Base-by-base conservation (phyloP, 2,329 filamentous ascomycete species). In the Fusarium pseudocircinatum region DNA sequence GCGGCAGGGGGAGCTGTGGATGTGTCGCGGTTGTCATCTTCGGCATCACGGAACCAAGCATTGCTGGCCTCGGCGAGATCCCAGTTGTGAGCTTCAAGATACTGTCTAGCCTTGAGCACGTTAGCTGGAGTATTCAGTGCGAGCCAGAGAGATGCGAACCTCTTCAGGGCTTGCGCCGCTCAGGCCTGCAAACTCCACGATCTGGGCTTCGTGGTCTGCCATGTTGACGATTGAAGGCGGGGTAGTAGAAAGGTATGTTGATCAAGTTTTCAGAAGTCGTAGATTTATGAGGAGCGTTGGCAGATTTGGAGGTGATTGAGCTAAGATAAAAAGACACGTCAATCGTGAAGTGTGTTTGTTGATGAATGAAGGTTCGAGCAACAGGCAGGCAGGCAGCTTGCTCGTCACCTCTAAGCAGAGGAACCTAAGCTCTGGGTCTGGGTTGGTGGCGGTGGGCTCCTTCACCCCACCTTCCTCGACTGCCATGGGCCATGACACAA, bases 41-140 rank as follows among this genome's bases (percentile, higher is more conserved):
- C 76, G 32, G 69, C 76, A 37, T 77, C 85, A 68, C 86, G 85
- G 78, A 89, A 94, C 83, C 87, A 93, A 57, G 89, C 87, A 36
- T 89, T 86, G 60, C 89, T 87, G 22, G 92, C 92, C 15, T 85
- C 83, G 73, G 88, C 85, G 47, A 94, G 83, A 77, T 94, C 88
- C 91, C 93, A 94, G 72, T 87, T 83, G 77, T 88, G 90, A 40
- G 87, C 87, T 28, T 86, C 84, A 13, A 96, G 89, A 74, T 93
- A 93, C 69, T 91, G 86, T 63, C 86, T 85, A 52, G 93, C 93
- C 92, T 95, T 70, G 20, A 11, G 13, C 36, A 37, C 47, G 30
- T 72, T 44, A 61, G 43, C 7, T 43, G 7, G 6, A 22, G 16
- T 9, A 28, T 14, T 13, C 2, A 2, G 16, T 18, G 10, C 11